Conservation (phyloP, 306 rosid genomes). For the Medicago truncatula region DNA sequence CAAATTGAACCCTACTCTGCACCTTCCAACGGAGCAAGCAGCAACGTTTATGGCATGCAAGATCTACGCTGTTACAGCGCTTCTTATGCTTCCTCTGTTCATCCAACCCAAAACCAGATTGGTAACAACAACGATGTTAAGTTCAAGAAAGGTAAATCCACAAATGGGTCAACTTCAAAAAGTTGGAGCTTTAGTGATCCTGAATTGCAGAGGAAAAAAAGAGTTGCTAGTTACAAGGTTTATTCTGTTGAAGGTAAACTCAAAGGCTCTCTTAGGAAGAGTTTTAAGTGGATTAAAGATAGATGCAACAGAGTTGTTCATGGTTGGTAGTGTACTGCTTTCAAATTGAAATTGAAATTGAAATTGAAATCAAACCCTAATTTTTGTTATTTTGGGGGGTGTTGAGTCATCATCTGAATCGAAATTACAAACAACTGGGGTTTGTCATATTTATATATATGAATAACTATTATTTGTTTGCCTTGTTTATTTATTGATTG, state of each 20-base stretch:
- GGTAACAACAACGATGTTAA: slow-evolving; percentile 42
- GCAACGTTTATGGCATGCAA: slow-evolving; percentile 55
- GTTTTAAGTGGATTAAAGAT: slow-evolving; percentile 87
- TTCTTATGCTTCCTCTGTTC: slow-evolving; percentile 77
- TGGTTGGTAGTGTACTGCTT: slow-evolving; percentile 60
- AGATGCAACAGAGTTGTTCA: slow-evolving; percentile 71
- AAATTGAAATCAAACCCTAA: background rate
- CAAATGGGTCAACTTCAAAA: slow-evolving; percentile 64
- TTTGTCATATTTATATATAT: slow-evolving; percentile 25
- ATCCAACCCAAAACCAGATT: slow-evolving; percentile 54
- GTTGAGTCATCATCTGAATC: slow-evolving; percentile 1
- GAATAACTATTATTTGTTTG: slow-evolving; percentile 34
- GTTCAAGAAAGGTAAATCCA: slow-evolving; percentile 84
- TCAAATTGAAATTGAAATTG: background rate
- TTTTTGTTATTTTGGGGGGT: slow-evolving; percentile 27
- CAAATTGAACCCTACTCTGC: slow-evolving; percentile 63
- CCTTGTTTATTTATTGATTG: slow-evolving; percentile 22
- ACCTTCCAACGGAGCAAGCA: slow-evolving; percentile 17
- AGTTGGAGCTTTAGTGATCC: slow-evolving; percentile 86
- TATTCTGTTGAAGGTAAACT: slow-evolving; percentile 89
- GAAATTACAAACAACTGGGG: background rate
- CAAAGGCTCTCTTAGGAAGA: slow-evolving; percentile 80
- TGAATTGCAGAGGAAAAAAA: slow-evolving; percentile 88
- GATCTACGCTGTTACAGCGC: slow-evolving; percentile 88
- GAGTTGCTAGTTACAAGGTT: slow-evolving; percentile 93